Evolutionary conservation across 2,329 filamentous ascomycete genomes (phyloP), one percentile per base, ranked within the genome.

Genomic region (Pseudogymnoascus sp.): DNA sequence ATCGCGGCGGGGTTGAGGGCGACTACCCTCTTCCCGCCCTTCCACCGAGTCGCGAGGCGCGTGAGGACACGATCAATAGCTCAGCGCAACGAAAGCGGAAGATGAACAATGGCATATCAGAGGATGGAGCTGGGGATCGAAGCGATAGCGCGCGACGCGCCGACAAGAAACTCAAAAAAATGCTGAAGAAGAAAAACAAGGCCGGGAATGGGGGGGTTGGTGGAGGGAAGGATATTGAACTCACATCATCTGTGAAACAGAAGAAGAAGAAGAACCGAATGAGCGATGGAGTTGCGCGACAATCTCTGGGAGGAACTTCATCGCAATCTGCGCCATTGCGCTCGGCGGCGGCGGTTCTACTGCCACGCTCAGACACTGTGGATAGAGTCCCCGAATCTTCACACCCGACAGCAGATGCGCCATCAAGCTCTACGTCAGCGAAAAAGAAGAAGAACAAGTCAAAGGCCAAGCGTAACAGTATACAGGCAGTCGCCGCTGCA

Each of bases 401-500:
- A 34, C 51, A 34, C n/a, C 51, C 51, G n/a, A 57, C 51, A 19
- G 51, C 28, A 34, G 51, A 21, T 34, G 51, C 51, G 28, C 51
- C 51, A 5, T 34, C 28, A 8, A 57, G 36, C 36, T 37, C 43
- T 37, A n/a, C 45, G n/a, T n/a, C 23, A 57, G 31, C 21, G 34
- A 63, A 63, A 25, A 60, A 37, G 23, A 63, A 60, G 45, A 63
- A 60, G 28, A 63, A 39, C 45, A 34, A n/a, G 43, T 51, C 21
- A 8, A 63, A 25, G 23, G 14, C 28, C 31, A 60, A 39, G 25
- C 28, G 34, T 14, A 21, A 48, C 31, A 57, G 51, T 45, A 62
- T 68, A 62, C 23, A 41, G 39, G 60, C 62, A 61, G 28, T 54
- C n/a, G 65, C 66, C 4, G 61, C 64, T 34, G 28, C 4, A 34